A percentile compares a stretch with the other conserved stretches of the same genome.
phyloP scores from a whole-genome alignment of 805 yeast species.

The Saccharomycopsis lassenensis region DNA sequence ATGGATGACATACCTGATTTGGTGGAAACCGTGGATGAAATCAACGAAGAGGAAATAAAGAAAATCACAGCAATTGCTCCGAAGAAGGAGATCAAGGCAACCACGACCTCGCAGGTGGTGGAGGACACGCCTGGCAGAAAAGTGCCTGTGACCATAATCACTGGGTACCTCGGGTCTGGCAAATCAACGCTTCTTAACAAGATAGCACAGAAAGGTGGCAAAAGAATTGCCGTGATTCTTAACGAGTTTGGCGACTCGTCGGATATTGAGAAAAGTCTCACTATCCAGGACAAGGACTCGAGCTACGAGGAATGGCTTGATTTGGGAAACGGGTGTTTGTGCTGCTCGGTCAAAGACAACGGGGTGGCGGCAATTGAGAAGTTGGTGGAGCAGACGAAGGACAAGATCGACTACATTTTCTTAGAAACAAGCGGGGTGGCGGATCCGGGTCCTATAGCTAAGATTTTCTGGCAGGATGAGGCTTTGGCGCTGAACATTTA shows the following conservation, averaged over 20 bases:
- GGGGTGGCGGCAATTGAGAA: constrained; percentile 93
- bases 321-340: constrained; percentile 90
- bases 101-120: constrained; percentile 1
- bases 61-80: constrained; percentile 3
- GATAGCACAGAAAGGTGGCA: constrained; percentile 59
- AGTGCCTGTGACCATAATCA: constrained; percentile 86
- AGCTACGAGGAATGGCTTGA: constrained; percentile 90
- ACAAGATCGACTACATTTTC: constrained; percentile 77
- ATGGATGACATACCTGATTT: constrained; percentile 26
- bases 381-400: constrained; percentile 59
- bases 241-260: constrained; percentile 90
- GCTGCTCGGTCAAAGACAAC: constrained; percentile 91
- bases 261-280: constrained; percentile 78
- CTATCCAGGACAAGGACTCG: constrained; percentile 45
- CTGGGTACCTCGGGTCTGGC: constrained; percentile 94
- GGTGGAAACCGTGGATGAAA: constrained; percentile 24
- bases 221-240: constrained; percentile 76
- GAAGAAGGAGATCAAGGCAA: background rate
- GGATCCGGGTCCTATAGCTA: constrained; percentile 94
- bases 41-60: constrained; percentile 13
- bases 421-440: constrained; percentile 95
- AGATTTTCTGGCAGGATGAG: constrained; percentile 96
- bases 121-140: constrained; percentile 24
- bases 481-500: constrained; percentile 76
- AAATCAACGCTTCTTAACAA: constrained; percentile 75